Evolutionary conservation across 176 grass and related monocot genomes (phyloP).

Genomic region (Thinopyrum elongatum): DNA sequence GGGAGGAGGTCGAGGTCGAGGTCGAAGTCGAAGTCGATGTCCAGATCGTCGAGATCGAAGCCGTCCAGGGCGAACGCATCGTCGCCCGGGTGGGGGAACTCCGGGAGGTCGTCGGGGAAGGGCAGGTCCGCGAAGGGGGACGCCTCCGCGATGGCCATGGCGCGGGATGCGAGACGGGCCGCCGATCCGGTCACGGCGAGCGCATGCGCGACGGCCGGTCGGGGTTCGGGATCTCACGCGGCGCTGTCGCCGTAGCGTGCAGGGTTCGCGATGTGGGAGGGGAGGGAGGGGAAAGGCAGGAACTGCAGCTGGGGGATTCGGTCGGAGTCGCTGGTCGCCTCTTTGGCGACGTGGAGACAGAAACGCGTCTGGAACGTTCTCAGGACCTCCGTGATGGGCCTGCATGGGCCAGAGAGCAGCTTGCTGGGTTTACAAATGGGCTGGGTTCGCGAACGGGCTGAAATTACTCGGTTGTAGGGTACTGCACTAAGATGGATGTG

Average conservation of each 20-base stretch:
- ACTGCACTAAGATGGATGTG: too few species aligned
- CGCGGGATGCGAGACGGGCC: background rate
- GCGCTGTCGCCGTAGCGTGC: slow-evolving; percentile 39
- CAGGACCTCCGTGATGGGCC: background rate
- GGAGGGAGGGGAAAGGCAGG: background rate
- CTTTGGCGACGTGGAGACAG: slow-evolving; percentile 17
- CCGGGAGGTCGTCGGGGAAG: slow-evolving; percentile 18
- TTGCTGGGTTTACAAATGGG: background rate
- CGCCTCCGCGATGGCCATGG: slow-evolving; percentile 44
- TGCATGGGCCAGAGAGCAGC: background rate
- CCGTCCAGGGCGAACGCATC: slow-evolving; percentile 29
- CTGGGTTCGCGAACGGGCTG: background rate
- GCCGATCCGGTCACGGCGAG: slow-evolving; percentile 34
- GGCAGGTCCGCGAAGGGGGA: slow-evolving; percentile 31
- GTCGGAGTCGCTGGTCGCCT: background rate
- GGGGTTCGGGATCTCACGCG: slow-evolving; percentile 7
- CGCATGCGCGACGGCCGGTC: background rate
- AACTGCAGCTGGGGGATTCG: background rate
- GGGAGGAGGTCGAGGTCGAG: slow-evolving; percentile 47
- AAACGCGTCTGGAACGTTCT: slow-evolving; percentile 42
- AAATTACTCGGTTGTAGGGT: background rate
- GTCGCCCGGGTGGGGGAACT: slow-evolving; percentile 14
- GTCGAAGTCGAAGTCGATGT: slow-evolving; percentile 52
- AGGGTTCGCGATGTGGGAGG: background rate
- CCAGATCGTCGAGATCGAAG: slow-evolving; percentile 41